These are phyloP conservation scores for Malassezia yamatoensis DNA, from an alignment of 1,284 basidiomycete genomes.

Conservation along the genomic window DNA sequence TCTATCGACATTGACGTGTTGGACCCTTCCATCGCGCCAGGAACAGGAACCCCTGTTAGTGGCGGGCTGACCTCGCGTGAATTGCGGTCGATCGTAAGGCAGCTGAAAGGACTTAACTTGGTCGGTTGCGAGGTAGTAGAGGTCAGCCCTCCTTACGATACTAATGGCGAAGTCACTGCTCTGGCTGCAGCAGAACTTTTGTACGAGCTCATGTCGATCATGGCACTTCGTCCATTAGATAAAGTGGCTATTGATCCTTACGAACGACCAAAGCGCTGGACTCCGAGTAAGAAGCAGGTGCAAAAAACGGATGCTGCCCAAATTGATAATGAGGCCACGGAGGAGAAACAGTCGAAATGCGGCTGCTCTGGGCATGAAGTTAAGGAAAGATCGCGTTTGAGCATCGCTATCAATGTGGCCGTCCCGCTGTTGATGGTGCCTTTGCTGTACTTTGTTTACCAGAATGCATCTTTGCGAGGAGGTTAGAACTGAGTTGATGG, in stretches of 20 bases:
- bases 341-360: too few species aligned
- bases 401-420: not conserved
- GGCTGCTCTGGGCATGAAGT: too few species aligned
- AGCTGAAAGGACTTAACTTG: conserved; percentile 28
- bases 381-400: too few species aligned
- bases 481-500: too few species aligned
- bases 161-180: conserved; percentile 16
- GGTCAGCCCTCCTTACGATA: conserved; percentile 24
- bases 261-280: not conserved
- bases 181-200: conserved; percentile 31
- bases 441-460: not conserved
- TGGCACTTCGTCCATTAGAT: conserved; percentile 7
- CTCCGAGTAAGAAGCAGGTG: not conserved
- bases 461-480: not conserved
- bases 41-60: conserved; percentile 24
- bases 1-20: conserved; percentile 36
- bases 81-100: conserved; percentile 24
- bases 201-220: conserved; percentile 26
- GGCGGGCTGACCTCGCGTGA: conserved; percentile 33
- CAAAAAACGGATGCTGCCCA: not conserved
- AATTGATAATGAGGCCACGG: not conserved
- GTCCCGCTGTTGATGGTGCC: not conserved
- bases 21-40: conserved; percentile 11
- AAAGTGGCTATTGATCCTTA: not conserved
- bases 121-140: conserved; percentile 37